Evolutionary conservation across 768 basidiomycete species (phyloP).

Genomic region (Lactarius sanguifluus): DNA sequence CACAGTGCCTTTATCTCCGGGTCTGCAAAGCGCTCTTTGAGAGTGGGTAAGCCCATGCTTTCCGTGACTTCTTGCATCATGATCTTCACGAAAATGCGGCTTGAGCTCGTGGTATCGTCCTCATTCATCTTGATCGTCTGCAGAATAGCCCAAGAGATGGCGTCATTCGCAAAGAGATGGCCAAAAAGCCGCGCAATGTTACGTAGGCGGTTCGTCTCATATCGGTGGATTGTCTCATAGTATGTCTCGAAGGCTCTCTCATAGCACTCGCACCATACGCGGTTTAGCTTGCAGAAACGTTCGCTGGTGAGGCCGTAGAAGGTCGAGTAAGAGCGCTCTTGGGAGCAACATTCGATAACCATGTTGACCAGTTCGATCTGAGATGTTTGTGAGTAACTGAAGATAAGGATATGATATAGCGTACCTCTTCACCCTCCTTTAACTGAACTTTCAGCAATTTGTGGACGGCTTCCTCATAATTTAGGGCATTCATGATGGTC

Average conservation of each 20-base stretch:
- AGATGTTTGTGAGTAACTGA: constrained; percentile 3
- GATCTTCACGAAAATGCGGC: constrained; percentile 97
- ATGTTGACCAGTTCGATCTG: constrained; percentile 97
- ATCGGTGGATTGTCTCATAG: constrained; percentile 96
- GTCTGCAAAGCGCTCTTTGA: constrained; percentile 91
- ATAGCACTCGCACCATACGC: constrained; percentile 88
- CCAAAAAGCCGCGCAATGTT: constrained; percentile 98
- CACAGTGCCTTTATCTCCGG: constrained; percentile 73
- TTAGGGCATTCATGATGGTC: constrained; percentile 98
- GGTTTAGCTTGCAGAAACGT: constrained; percentile 94
- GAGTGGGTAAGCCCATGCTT: constrained; percentile 80
- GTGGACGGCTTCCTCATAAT: constrained; percentile 98
- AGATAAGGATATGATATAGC: constrained; percentile 22
- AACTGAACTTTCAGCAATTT: constrained; percentile 94
- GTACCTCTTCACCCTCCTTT: constrained; percentile 90
- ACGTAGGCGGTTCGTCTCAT: constrained; percentile 96
- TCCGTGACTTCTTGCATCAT: constrained; percentile 95
- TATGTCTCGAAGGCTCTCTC: constrained; percentile 87
- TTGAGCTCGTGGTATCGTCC: constrained; percentile 94
- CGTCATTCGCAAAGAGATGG: constrained; percentile 81
- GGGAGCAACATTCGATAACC: constrained; percentile 99
- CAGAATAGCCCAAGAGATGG: constrained; percentile 86
- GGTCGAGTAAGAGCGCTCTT: constrained; percentile 96
- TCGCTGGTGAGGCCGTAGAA: constrained; percentile 97
- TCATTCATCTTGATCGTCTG: constrained; percentile 91